phyloP scores from a whole-genome alignment of 2,329 filamentous ascomycete genomes.

The Cadophora sp. region DNA sequence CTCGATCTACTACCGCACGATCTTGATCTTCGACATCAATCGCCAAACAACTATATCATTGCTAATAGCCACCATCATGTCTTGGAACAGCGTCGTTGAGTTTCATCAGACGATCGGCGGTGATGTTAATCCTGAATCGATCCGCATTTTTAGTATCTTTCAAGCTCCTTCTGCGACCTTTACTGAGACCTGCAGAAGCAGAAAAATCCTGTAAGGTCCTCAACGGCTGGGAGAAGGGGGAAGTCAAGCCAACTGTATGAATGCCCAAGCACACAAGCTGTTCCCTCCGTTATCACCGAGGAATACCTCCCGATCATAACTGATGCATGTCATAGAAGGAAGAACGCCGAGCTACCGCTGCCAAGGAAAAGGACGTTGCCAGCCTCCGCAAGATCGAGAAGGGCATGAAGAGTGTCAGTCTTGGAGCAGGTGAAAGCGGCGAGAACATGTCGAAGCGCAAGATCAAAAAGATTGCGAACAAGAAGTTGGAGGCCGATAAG shows the following conservation, averaged over 20 bases:
- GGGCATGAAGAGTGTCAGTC: neutral
- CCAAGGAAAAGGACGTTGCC: neutral
- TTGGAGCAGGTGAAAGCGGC: neutral
- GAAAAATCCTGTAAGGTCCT: conserved; percentile 3
- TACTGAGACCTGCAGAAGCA: neutral
- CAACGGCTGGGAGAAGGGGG: conserved; percentile 2
- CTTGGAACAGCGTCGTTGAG: neutral
- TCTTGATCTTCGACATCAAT: too few species aligned
- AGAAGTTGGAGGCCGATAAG: neutral
- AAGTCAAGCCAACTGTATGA: neutral
- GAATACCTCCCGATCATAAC: neutral
- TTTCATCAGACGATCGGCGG: conserved; percentile 2
- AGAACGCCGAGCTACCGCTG: neutral
- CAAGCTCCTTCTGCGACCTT: neutral
- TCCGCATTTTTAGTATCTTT: neutral
- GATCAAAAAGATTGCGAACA: neutral
- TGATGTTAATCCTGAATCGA: neutral
- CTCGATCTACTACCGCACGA: too few species aligned
- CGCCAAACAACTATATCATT: too few species aligned
- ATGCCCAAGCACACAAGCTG: neutral
- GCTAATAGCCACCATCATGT: neutral
- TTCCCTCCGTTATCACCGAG: neutral
- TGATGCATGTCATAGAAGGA: neutral
- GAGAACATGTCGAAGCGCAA: neutral
- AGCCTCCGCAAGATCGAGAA: neutral